Conservation (phyloP, 73 alveolate species). For the Paramecium sexaurelia region DNA sequence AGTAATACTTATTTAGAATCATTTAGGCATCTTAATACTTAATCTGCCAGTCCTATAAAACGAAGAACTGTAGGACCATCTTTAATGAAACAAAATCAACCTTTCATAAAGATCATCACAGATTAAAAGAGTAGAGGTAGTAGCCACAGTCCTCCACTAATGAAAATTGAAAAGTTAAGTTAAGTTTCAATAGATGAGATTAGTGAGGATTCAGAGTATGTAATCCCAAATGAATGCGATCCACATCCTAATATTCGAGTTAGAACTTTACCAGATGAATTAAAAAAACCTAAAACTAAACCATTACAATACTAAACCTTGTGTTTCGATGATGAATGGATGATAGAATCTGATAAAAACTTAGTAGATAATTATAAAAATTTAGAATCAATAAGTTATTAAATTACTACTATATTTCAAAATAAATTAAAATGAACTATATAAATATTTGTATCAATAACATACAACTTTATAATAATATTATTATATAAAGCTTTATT, state of each 20-base stretch:
- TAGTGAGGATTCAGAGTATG: not conserved
- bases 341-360: not conserved
- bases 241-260: not conserved
- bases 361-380: slow-evolving; percentile 11
- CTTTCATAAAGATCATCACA: not conserved
- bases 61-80: not conserved
- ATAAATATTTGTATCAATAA: not conserved
- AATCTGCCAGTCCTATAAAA: not conserved
- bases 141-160: not conserved
- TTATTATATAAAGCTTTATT: not conserved
- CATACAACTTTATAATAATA: not conserved
- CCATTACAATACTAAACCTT: not conserved
- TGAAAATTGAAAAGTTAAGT: not conserved
- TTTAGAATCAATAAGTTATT: not conserved
- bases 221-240: not conserved
- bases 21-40: not conserved
- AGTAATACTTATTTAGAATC: not conserved
- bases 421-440: not conserved
- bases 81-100: not conserved
- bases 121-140: not conserved
- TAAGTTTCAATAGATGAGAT: not conserved
- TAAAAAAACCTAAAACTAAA: not conserved
- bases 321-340: not conserved
- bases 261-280: not conserved
- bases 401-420: not conserved